A percentile compares a stretch with the other conserved stretches of the same genome.
Conservation (phyloP, 768 basidiomycete genomes). For the Tephrocybe sp. region DNA sequence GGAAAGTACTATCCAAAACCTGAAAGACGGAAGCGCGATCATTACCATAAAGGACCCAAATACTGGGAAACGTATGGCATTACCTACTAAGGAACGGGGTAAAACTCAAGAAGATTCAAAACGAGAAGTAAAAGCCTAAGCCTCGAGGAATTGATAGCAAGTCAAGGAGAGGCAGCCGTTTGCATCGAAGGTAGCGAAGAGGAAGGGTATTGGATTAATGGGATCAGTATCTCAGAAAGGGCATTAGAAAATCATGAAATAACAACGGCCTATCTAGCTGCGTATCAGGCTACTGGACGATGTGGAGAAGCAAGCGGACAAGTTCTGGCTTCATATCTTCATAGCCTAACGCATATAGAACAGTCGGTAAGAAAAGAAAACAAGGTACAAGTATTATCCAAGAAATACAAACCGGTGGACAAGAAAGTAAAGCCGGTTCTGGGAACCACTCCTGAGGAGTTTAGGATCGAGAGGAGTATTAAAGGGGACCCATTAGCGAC, state of each 20-base stretch:
- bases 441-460: slow-evolving; percentile 13
- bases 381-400: too few species aligned
- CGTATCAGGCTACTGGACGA: background rate
- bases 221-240: background rate
- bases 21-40: slow-evolving; percentile 15
- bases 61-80: background rate
- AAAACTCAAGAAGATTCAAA: background rate
- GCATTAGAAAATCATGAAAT: background rate
- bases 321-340: too few species aligned
- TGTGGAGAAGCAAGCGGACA: background rate
- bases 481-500: slow-evolving; percentile 15
- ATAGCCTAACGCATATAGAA: too few species aligned
- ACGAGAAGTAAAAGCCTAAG: background rate
- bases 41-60: slow-evolving; percentile 26
- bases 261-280: background rate
- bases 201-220: background rate
- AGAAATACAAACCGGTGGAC: slow-evolving; percentile 20
- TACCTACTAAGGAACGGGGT: background rate
- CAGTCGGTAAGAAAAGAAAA: too few species aligned
- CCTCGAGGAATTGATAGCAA: background rate
- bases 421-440: slow-evolving; percentile 17
- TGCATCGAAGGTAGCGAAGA: background rate
- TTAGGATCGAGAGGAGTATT: slow-evolving; percentile 18
- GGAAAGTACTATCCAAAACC: slow-evolving; percentile 17
- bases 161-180: slow-evolving; percentile 2